These are phyloP conservation scores for Puccinellia tenuiflora DNA, from an alignment of 176 grass and related monocot species.

Conservation along the genomic window DNA sequence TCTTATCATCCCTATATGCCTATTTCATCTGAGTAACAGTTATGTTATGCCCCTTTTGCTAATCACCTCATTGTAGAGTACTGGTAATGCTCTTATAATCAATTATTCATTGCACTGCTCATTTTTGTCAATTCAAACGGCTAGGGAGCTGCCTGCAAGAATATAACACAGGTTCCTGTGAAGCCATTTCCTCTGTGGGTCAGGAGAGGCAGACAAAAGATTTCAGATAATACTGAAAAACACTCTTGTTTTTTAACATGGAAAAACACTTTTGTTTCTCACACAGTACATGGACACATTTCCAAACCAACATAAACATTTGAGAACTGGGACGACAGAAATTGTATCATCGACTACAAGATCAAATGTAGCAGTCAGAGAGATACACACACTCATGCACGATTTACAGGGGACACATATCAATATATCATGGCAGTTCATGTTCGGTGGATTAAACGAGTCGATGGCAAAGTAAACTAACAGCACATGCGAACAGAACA, in stretches of 20 bases:
- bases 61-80: too few relatives aligned
- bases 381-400: not conserved
- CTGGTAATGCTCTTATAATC: too few relatives aligned
- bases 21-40: too few relatives aligned
- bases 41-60: too few relatives aligned
- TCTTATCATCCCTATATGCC: too few relatives aligned
- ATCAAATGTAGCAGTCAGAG: conserved; percentile 28
- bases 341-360: conserved; percentile 23
- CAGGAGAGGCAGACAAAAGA: too few relatives aligned
- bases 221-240: not conserved
- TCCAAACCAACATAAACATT: not conserved
- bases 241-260: too few relatives aligned
- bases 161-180: too few relatives aligned
- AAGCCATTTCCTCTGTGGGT: too few relatives aligned
- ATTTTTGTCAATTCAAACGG: too few relatives aligned
- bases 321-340: not conserved
- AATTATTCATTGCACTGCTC: too few relatives aligned
- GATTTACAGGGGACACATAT: conserved; percentile 31
- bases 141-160: too few relatives aligned
- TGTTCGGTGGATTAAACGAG: not conserved
- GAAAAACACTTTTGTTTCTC: not conserved
- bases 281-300: not conserved
- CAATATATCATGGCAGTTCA: conserved; percentile 7
- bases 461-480: conserved; percentile 29
- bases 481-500: conserved; percentile 17